Base-by-base conservation (phyloP, 345 rosid genomes). In the Pseudoturritis turrita region DNA sequence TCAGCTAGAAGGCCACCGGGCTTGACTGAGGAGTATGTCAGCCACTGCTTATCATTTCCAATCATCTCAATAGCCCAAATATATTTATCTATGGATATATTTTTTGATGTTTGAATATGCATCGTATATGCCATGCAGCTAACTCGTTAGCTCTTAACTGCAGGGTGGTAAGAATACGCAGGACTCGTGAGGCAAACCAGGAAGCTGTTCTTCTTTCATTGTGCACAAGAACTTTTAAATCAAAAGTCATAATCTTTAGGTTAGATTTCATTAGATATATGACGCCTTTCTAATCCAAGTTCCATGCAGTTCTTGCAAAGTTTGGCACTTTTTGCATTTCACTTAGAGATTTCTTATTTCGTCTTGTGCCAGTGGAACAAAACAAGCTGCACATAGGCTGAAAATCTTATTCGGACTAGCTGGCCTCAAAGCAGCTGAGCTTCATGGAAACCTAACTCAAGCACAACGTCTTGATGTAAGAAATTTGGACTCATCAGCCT, bases 401-500 rank as follows among this genome's bases (percentile, higher is more conserved):
- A 95, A 89, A 85, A 91, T 95, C 82, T 77, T 89, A 70, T 95
- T 95, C 70, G 96, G 91, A 74, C 80, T 95, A 68, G 86, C 88
- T 63, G 94, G 96, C 40, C 83, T 84, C 55, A 84, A 85, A 84
- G 98, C 96, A 54, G 93, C 96, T 33, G 99, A 91, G 86, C 97
- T 95, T 80, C 99, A 91, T 80, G 96, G 98, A 78, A 90, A 95
- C 81, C 98, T 91, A 65, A 95, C 99, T 17, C 99, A 95, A 83
- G 82, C 86, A 55, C 99, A 95, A 70, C 96, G 98, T 26, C 93
- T 95, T 76, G 96, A 89, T 80, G 99, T 95, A 77, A 84, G 96
- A 78, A 26, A 39, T 79, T 71, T 49, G 43, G 31, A 26, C 33
- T 26, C 62, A 13, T 51, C 10, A 50, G 40, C 10, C 37, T 3